A percentile compares a stretch with the other conserved stretches of the same genome.
These are phyloP conservation scores for Aspergillus puulaauensis DNA, from an alignment of 2,329 filamentous ascomycete species.

Conservation along the genomic window DNA sequence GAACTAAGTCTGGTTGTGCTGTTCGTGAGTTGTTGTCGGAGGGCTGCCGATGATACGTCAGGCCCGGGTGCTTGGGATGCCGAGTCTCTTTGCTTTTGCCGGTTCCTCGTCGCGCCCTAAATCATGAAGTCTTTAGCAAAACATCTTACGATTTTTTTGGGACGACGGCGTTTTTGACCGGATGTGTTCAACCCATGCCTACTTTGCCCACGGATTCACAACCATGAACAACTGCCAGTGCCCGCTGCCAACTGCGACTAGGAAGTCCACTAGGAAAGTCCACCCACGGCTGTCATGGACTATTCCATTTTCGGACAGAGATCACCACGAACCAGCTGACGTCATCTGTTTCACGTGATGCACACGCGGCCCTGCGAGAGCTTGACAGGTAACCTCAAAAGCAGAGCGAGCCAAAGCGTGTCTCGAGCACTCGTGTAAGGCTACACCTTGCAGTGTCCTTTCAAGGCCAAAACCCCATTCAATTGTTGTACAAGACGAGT, in stretches of 20 bases:
- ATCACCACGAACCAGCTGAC: neutral
- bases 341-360: slow-evolving; percentile 2
- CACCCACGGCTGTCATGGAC: neutral
- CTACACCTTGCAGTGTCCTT: neutral
- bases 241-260: too few species aligned
- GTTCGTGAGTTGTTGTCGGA: neutral
- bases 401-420: neutral
- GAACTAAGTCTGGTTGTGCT: neutral
- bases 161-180: neutral
- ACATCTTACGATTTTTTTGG: neutral
- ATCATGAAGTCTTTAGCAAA: neutral
- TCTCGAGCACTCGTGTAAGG: neutral
- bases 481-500: neutral
- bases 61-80: neutral
- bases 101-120: neutral
- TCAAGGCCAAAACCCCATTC: neutral
- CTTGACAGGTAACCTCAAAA: neutral
- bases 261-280: too few species aligned
- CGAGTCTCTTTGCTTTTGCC: slow-evolving; percentile 4
- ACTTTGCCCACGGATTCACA: too few species aligned
- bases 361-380: neutral
- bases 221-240: too few species aligned
- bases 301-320: neutral
- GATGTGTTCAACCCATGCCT: too few species aligned
- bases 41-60: slow-evolving; percentile 6